Evolutionary conservation across 352 stramenopile species (phyloP), one percentile per base, ranked within the genome.

Genomic region (Peronospora destructor): DNA sequence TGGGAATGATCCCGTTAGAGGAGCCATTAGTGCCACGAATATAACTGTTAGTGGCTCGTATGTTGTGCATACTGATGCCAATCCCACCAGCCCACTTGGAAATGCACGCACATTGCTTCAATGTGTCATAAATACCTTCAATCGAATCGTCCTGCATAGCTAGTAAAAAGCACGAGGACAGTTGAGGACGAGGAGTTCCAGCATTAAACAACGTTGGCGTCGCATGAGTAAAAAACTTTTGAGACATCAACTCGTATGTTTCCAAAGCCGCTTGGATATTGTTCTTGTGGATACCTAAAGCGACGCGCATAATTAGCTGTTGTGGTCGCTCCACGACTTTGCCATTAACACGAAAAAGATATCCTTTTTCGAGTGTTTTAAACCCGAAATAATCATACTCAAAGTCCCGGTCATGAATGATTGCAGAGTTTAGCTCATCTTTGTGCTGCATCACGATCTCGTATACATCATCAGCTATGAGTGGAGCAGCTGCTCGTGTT

Each of bases 311-410:
- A 53, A 98, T 89, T 91, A 99, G 97, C 60, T 99, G 94, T 78
- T 99, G 97, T 1, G 97, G 97, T 4, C 97, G 87, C 68, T 99
- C 97, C 30, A 85, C 84, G 53, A 99, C 95, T 47, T 93, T 86
- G 36, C 90, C 95, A 62, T 97, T 64, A 8, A 98, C 76, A 49
- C 95, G 96, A 42, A 99, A 86, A 12, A 99, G 73, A 61, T 99
- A 99, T 10, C 76, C 89, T 41, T 96, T 87, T 66, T 99, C 95
- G 5, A 99, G 76, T 7, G 97, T 99, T 71, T 99, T 99, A 75
- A 99, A 98, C 26, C 96, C 97, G 75, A 99, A 99, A 71, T 98
- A 99, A 63, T 95, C 85, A 61, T 98, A 98, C 53, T 98, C 94
- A 68, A 98, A 99, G 76, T 99, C 97, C 12, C 96, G 79, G 66